Evolutionary conservation across 371 early-diverging fungal genomes (phyloP), one percentile per base, ranked within the genome.

Genomic region (Mucor indicus): DNA sequence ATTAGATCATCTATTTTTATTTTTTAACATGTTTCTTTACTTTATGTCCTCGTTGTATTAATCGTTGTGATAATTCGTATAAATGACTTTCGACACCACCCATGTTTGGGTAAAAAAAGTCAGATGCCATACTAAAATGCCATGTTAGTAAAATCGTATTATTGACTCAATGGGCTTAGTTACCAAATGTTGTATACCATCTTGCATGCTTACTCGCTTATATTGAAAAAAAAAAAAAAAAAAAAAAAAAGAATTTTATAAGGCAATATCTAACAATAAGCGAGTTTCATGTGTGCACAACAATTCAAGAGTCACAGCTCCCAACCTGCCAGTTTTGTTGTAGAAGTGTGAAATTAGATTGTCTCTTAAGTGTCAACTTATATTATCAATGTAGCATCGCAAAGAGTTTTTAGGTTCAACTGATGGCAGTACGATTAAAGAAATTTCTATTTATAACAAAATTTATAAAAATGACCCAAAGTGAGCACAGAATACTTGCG

Each of bases 21-120:
- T 22, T 16, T 29, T 42, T 30, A 7, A n/a, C n/a, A n/a, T n/a
- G n/a, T 21, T 10, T 39, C 33, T 7, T 50, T 58, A 92, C 93
- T 64, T 95, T 96, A 75, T 99, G 99, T 13, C 98, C 99, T 17
- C 91, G 78, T 53, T 79, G 82, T 35, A 93, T 87, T 32, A 99
- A 75, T 43, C 90, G 81, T 66, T 94, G 93, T 15, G 95, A 89
- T 33, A 98, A 72, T 62, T 91, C 88, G 60, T 92, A 93, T 25
- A 99, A 72, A 74, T 99, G 99, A 31, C 90, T 91, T 67, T 99
- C 99, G 3, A 99, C 95, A 5, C 99, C 99, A 39, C 99, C 99
- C 58, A 92, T 85, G 51, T 91, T 92, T 25, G 99, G 99, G 68
- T 91, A 96, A 72, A 99, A 98, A 68, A 98, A 99, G 79, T 99